Conservation (phyloP, 495 filamentous ascomycete species). For the Penicillium ochrochloron region DNA sequence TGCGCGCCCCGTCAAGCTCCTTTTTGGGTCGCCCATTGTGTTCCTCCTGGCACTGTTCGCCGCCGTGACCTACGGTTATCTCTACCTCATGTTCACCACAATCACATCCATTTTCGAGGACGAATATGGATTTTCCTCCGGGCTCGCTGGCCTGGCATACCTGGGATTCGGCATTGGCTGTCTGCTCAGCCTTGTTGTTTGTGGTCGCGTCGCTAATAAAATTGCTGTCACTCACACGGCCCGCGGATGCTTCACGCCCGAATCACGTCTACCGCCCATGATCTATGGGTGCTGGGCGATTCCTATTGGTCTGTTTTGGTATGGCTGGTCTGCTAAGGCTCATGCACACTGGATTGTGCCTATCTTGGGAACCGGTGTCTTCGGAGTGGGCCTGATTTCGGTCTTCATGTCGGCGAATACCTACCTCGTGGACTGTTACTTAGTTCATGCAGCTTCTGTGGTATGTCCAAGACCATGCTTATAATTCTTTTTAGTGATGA, state of each 20-base stretch:
- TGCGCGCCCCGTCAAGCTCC: conserved; percentile 56
- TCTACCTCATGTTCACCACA: conserved; percentile 68
- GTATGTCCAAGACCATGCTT: conserved; percentile 33
- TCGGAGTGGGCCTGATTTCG: conserved; percentile 64
- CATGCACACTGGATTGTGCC: conserved; percentile 69
- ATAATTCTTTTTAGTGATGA: not conserved
- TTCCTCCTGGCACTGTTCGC: conserved; percentile 57
- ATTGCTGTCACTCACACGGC: conserved; percentile 26
- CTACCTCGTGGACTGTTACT: conserved; percentile 71
- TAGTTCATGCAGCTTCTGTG: conserved; percentile 66
- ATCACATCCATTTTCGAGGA: conserved; percentile 59
- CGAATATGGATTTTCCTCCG: conserved; percentile 59
- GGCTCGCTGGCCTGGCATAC: conserved; percentile 60
- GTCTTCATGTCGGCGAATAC: conserved; percentile 58
- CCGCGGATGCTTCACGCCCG: conserved; percentile 30
- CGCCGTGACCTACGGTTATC: conserved; percentile 61
- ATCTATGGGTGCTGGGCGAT: conserved; percentile 58
- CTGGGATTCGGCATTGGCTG: conserved; percentile 57
- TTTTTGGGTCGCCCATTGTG: conserved; percentile 61
- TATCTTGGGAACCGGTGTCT: conserved; percentile 65
- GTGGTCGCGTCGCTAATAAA: conserved; percentile 38
- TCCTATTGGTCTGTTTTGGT: conserved; percentile 71
- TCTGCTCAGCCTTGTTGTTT: conserved; percentile 48
- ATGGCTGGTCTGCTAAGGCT: conserved; percentile 65
- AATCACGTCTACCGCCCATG: conserved; percentile 56